Evolutionary conservation across 2,329 filamentous ascomycete genomes (phyloP), one percentile per base, ranked within the genome.

Genomic region (Fusarium pseudograminearum): DNA sequence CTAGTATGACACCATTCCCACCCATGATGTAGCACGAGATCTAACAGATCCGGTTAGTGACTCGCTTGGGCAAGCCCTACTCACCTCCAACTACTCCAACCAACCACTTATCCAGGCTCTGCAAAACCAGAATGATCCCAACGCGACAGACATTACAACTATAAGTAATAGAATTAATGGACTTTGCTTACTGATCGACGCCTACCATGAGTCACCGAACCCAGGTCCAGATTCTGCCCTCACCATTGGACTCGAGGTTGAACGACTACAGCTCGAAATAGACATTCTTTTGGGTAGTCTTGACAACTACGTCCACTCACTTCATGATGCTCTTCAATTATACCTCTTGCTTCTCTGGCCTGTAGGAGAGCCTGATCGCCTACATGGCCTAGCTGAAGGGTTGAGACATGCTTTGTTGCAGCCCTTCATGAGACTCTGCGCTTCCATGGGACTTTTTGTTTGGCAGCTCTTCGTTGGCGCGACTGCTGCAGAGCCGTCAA

Each of bases 381-480:
- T 65, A 9, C 22, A 36, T 1, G 8, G 33, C 1, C 41, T 54
- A 1, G 72, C 67, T 7, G 55, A 59, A 15, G 47, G 53, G 3
- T 14, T 74, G 3, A 71, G 40, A 11, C 12, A 12, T 18, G 24
- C 33, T 5, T 6, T 74, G 3, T 33, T 48, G 0, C 30, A 65
- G 3, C 70, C 72, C 2, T 41, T 60, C 7, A 44, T 67, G 6
- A 65, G 70, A 15, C 57, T 73, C 7, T 73, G 67, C 16, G 58
- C 67, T 5, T 68, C 72, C 2, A 53, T 64, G 14, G 56, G 71
- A 9, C 28, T 73, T 2, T 41, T 72, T 1, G 41, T 73, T 10
- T 73, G 70, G 70, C 67, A 74, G 12, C 51, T 71, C 9, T 74
- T 74, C 9, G 53, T 74, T 8, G 72, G 72, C 2, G 70, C 65